Percentiles rank a stretch among this genome's conserved stretches.
These are phyloP conservation scores for Aphelidium insulamus DNA, from an alignment of 371 early-diverging fungal genomes.

Conservation along the genomic window DNA sequence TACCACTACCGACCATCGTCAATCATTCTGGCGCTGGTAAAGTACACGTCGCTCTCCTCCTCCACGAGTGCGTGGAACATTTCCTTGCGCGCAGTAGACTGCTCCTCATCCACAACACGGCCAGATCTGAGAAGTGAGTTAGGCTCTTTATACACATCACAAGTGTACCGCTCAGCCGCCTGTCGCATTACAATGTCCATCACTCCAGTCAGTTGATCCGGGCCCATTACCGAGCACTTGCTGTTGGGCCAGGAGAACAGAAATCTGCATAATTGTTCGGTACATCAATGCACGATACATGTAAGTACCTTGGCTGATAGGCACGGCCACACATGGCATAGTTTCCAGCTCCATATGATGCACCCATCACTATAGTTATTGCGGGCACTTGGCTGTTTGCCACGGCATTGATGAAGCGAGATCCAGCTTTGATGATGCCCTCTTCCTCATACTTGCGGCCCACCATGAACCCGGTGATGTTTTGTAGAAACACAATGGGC, in stretches of 20 bases:
- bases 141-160: not conserved
- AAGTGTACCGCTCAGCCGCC: constrained; percentile 27
- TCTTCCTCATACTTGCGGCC: constrained; percentile 47
- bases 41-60: constrained; percentile 41
- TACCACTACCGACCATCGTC: constrained; percentile 36
- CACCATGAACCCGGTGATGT: constrained; percentile 64
- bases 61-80: constrained; percentile 39
- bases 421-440: constrained; percentile 53
- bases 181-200: constrained; percentile 46
- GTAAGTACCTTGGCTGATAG: constrained; percentile 31
- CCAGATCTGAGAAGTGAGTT: not conserved
- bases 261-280: constrained; percentile 14
- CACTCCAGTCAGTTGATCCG: constrained; percentile 46
- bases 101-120: constrained; percentile 26
- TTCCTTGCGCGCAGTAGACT: constrained; percentile 21
- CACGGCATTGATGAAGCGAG: constrained; percentile 50
- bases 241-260: constrained; percentile 54
- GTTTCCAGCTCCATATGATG: constrained; percentile 57
- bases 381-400: constrained; percentile 45
- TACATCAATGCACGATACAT: not conserved
- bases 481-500: constrained; percentile 40
- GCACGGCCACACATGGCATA: constrained; percentile 56
- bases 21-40: constrained; percentile 36
- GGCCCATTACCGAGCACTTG: constrained; percentile 51
- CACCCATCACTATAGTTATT: constrained; percentile 50